Percentiles rank a stretch among this genome's conserved stretches.
phyloP scores from a whole-genome alignment of 768 basidiomycete species.

The Pholiota microspora region DNA sequence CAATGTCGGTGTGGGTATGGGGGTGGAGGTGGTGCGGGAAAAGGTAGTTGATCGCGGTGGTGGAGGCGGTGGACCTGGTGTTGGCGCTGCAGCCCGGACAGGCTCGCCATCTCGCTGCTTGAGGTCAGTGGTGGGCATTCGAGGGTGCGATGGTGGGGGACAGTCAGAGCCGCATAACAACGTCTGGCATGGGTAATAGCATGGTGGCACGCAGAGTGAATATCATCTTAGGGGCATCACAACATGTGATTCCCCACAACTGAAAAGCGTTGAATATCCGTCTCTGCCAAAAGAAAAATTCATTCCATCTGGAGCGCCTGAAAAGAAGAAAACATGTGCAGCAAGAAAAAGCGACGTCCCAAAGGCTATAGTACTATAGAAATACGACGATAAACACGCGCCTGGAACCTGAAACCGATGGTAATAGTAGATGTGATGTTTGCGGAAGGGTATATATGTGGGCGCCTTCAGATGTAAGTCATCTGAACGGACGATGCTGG shows the following conservation, averaged over 20 bases:
- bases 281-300: too few species aligned
- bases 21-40: neutral
- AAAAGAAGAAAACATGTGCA: too few species aligned
- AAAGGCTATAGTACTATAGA: neutral
- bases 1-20: slow-evolving; percentile 2
- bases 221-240: too few species aligned
- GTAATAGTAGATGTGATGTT: neutral
- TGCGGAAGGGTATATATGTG: neutral
- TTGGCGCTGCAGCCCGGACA: neutral
- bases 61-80: neutral
- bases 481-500: neutral
- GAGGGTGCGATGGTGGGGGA: neutral
- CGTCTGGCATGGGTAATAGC: too few species aligned
- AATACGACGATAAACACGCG: neutral
- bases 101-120: neutral
- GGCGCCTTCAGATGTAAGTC: neutral
- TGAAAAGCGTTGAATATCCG: neutral
- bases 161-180: neutral
- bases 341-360: neutral
- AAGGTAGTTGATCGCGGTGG: neutral
- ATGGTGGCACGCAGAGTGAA: too few species aligned
- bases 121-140: neutral
- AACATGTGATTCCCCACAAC: neutral
- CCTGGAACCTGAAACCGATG: neutral
- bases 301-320: too few species aligned